Evolutionary conservation across 2,329 filamentous ascomycete species (phyloP), one percentile per base, ranked within the genome.

Genomic region (Hymenoscyphus infarciens): DNA sequence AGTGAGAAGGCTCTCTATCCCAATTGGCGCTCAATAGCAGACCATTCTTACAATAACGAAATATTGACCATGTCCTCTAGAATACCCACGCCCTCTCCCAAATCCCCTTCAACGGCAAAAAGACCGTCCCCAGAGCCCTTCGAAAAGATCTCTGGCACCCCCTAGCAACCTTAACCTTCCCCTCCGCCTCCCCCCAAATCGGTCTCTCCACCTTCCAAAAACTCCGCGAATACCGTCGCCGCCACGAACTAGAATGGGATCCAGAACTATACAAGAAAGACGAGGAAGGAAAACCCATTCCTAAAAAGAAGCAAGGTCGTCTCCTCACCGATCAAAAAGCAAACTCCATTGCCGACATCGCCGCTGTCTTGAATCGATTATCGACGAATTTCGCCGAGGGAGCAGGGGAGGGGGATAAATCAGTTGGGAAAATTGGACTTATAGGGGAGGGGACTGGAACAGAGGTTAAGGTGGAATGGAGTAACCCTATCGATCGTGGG

Each of bases 71-170:
- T 52, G 31, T 7, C 22, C 10, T 38, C 38, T 63, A 79, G 77
- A 77, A 79, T 66, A 74, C 78, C 68, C 78, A 79, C 63, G 77
- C 79, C 56, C 75, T 86, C 66, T 79, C 81, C 69, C 84, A 87
- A 71, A 74, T 89, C 64, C 82, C 84, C 56, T 89, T 83, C 77
- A 85, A 86, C 67, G 87, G 86, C 75, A 89, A 89, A 74, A 88
- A 90, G 75, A 81, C 83, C 56, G 82, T 84, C 67, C 86, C 86
- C 1, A 74, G 81, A 60, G 84, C 83, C 70, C 77, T 89, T 45
- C 85, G 87, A 63, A 87, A 86, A 74, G 87, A 90, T 77, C 84
- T 86, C 75, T 89, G 87, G 87, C 77, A 77, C 38, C 83, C 84
- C 6, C 76, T 89, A 70, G 85, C 85, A 58, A 75, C 81, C 66